These are phyloP conservation scores for Neltuma alba DNA, from an alignment of 306 rosid species.

Conservation along the genomic window DNA sequence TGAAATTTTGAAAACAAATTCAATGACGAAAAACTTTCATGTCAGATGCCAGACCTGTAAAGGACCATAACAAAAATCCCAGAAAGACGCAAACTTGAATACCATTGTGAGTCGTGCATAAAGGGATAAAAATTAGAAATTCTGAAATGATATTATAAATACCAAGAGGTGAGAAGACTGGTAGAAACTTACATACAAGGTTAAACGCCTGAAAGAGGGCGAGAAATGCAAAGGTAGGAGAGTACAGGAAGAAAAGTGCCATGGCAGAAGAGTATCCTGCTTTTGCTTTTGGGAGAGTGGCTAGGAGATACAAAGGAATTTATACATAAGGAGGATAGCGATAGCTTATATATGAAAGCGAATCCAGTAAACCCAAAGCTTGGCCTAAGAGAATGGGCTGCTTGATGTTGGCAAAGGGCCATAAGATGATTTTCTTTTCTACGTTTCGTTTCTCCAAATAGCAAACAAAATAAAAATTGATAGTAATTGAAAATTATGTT, in stretches of 20 bases:
- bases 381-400: not conserved
- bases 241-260: slow-evolving; percentile 42
- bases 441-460: not conserved
- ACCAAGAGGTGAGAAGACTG: not conserved
- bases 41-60: not conserved
- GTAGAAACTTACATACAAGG: slow-evolving; percentile 51
- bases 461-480: no score
- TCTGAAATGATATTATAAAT: not conserved
- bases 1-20: not conserved
- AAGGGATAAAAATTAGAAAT: no score
- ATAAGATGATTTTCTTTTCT: not conserved
- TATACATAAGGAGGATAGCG: slow-evolving; percentile 14
- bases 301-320: not conserved
- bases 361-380: not conserved
- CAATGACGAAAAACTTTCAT: not conserved
- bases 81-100: not conserved
- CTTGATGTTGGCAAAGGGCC: not conserved
- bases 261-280: slow-evolving; percentile 38
- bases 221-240: slow-evolving; percentile 29
- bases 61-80: not conserved
- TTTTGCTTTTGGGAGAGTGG: slow-evolving; percentile 1
- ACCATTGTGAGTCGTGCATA: not conserved
- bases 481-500: no score
- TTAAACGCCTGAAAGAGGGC: slow-evolving; percentile 42
- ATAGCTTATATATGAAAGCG: not conserved